Base-by-base conservation (phyloP, 169 alveolate genomes). In the Cryptosporidium felis region DNA sequence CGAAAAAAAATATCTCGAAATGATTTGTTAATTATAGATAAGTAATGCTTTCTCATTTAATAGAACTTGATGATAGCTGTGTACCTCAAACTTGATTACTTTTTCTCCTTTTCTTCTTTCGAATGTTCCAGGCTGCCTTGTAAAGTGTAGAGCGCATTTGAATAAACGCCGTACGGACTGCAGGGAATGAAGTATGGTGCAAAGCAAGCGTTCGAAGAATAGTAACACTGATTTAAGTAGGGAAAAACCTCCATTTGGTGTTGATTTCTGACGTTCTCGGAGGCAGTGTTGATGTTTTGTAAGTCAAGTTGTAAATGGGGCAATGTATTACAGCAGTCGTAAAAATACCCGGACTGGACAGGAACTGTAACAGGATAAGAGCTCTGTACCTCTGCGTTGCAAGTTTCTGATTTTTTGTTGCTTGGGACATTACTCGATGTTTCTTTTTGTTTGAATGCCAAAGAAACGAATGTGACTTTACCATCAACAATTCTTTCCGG, bases 401-500 rank as follows among this genome's bases (percentile, higher is more conserved):
- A 23, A 12, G 58, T 12, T 8, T 49, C 74, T 21, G 85, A 36
- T 38, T 45, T 74, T 36, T 42, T 74, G 26, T 51, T 74, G 42
- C 16, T 9, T 38, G 61, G 21, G 6, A 38, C 16, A 61, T 12
- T 61, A 38, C 41, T 74, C 10, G 65, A 14, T 16, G 63, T n/a
- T 23, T 53, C 74, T 10, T 89, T 89, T 53, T 89, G 92, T 51
- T 88, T 63, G 26, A 89, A 88, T 3, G 92, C 92, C 42, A 82
- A 74, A 80, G 89, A 90, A 49, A 92, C 61, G 62, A 91, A 92
- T 6, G 91, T 90, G 21, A 92, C 91, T 16, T 92, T 82, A 30
- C 92, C 92, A 80, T 89, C 92, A 4, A 92, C 88, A 45, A 89
- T 88, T 6, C 93, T 79, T 47, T 92, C 91, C 5, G 91, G 94